Conservation (phyloP, 208 protist genomes). For the Acanthamoeba royreba region DNA sequence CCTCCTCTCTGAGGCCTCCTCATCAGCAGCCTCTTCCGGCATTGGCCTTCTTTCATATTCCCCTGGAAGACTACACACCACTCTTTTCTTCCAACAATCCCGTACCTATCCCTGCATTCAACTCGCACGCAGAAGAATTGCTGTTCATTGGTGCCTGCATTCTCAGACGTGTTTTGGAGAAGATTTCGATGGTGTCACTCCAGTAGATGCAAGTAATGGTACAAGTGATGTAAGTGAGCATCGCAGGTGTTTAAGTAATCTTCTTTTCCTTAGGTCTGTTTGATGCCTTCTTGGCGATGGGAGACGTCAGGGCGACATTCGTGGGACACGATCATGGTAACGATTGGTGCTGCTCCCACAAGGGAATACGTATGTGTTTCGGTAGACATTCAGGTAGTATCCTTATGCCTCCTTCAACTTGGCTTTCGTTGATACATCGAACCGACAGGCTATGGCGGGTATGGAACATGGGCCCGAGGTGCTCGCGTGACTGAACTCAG, state of each 20-base stretch:
- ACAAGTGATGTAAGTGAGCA: background rate
- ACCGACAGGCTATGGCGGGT: constrained; percentile 53
- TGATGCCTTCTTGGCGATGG: background rate
- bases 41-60: constrained; percentile 64
- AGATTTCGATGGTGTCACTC: background rate
- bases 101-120: background rate
- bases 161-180: background rate
- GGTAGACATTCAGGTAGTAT: background rate
- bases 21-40: background rate
- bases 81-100: constrained; percentile 8
- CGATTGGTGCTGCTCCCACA: constrained; percentile 46
- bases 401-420: background rate
- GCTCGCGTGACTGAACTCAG: background rate
- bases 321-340: constrained; percentile 67
- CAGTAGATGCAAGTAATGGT: background rate
- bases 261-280: background rate
- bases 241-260: background rate
- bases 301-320: constrained; percentile 26
- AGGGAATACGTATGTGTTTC: background rate
- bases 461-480: constrained; percentile 51
- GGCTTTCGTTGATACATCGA: background rate
- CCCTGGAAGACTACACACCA: constrained; percentile 17
- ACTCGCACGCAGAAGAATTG: background rate
- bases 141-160: background rate
- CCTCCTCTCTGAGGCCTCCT: background rate